phyloP scores from a whole-genome alignment of 2,329 filamentous ascomycete species.

The Fusarium sp. region DNA sequence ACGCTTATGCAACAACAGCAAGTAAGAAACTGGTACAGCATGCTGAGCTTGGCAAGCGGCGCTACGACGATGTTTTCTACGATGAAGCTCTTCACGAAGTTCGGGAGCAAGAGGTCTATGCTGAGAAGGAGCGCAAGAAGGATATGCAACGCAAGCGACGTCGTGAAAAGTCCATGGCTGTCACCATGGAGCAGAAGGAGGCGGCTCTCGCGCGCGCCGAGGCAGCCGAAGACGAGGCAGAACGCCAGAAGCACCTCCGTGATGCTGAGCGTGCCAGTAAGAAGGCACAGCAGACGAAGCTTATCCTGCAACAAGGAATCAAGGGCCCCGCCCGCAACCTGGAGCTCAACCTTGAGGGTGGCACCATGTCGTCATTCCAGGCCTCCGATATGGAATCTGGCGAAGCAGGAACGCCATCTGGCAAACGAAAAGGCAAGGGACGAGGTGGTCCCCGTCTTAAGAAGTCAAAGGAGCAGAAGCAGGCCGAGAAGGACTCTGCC shows the following conservation, averaged over 20 bases:
- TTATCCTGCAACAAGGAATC: slow-evolving; percentile 87
- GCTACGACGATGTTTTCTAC: slow-evolving; percentile 82
- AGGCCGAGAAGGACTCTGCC: slow-evolving; percentile 83
- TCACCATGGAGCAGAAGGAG: slow-evolving; percentile 91
- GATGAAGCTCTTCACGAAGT: slow-evolving; percentile 87
- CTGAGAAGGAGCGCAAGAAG: slow-evolving; percentile 99
- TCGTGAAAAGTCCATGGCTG: slow-evolving; percentile 94
- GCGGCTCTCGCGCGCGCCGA: slow-evolving; percentile 82
- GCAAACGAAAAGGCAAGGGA: slow-evolving; percentile 58
- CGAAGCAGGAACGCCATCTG: slow-evolving; percentile 52
- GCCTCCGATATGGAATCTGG: slow-evolving; percentile 68
- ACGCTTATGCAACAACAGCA: slow-evolving; percentile 69
- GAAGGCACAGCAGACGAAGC: slow-evolving; percentile 91
- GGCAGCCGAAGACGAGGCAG: slow-evolving; percentile 83
- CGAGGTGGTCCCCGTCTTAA: slow-evolving; percentile 78
- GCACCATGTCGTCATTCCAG: slow-evolving; percentile 87
- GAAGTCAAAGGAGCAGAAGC: slow-evolving; percentile 90
- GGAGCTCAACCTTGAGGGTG: slow-evolving; percentile 85
- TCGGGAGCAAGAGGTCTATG: slow-evolving; percentile 87
- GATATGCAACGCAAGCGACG: slow-evolving; percentile 98
- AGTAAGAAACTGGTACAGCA: slow-evolving; percentile 75
- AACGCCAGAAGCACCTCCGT: slow-evolving; percentile 82
- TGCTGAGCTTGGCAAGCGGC: slow-evolving; percentile 77
- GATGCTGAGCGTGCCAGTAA: slow-evolving; percentile 92
- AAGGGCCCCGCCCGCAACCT: slow-evolving; percentile 79